A percentile compares a stretch with the other conserved stretches of the same genome.
These are phyloP conservation scores for Ogataea pignaliae DNA, from an alignment of 805 yeast genomes.

Conservation along the genomic window DNA sequence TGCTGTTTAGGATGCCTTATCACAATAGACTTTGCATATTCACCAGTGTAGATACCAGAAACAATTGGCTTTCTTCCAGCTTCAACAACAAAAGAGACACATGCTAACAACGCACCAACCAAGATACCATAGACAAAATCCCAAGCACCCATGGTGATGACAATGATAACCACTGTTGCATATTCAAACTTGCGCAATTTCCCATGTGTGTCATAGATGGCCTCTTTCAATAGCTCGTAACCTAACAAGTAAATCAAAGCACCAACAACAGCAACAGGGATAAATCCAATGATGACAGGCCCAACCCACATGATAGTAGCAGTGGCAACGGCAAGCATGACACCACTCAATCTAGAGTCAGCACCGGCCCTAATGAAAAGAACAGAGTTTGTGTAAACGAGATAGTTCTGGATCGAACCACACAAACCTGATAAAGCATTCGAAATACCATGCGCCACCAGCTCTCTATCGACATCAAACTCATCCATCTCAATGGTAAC, in stretches of 20 bases:
- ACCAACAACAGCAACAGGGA: slow-evolving; percentile 96
- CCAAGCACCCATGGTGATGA: slow-evolving; percentile 91
- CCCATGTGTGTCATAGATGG: slow-evolving; percentile 80
- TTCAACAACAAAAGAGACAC: slow-evolving; percentile 91
- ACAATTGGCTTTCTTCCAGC: slow-evolving; percentile 83
- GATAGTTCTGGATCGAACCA: slow-evolving; percentile 91
- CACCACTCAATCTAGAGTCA: slow-evolving; percentile 81
- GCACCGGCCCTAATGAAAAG: slow-evolving; percentile 94
- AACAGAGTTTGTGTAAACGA: slow-evolving; percentile 92
- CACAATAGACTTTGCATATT: slow-evolving; percentile 86
- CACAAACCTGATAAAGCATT: slow-evolving; percentile 76
- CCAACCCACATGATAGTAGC: slow-evolving; percentile 79
- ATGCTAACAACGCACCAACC: slow-evolving; percentile 86
- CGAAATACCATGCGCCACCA: slow-evolving; percentile 92
- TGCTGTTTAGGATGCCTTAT: slow-evolving; percentile 87
- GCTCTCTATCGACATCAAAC: slow-evolving; percentile 86
- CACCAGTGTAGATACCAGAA: slow-evolving; percentile 79
- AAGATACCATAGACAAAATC: slow-evolving; percentile 93
- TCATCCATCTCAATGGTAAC: slow-evolving; percentile 83
- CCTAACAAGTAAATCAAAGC: slow-evolving; percentile 87
- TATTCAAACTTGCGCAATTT: slow-evolving; percentile 75
- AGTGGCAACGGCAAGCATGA: slow-evolving; percentile 82
- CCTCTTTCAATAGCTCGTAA: slow-evolving; percentile 82
- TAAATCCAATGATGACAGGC: slow-evolving; percentile 87
- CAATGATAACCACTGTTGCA: slow-evolving; percentile 76